Conservation (phyloP, 129 eudicot genomes). For the Scalesia atractyloides region DNA sequence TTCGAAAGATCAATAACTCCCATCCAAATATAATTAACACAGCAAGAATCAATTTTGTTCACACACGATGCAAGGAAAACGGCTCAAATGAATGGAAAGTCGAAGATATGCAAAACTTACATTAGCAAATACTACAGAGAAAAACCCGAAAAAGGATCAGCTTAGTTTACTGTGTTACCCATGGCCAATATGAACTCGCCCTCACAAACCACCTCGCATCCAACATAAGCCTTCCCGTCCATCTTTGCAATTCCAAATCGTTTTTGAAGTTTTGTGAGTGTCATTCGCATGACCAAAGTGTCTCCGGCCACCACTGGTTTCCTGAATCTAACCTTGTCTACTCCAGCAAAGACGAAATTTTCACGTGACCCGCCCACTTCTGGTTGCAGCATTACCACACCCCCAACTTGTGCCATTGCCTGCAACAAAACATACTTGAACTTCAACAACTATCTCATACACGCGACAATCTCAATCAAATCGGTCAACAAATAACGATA, state of each 20-base stretch:
- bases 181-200: constrained; percentile 98
- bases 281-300: constrained; percentile 95
- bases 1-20: constrained; percentile 8
- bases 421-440: constrained; percentile 30
- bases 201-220: constrained; percentile 89
- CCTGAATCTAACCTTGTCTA: constrained; percentile 92
- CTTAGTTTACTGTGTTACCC: constrained; percentile 56
- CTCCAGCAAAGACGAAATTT: constrained; percentile 93
- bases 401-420: constrained; percentile 99
- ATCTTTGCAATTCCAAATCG: constrained; percentile 94
- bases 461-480: background rate
- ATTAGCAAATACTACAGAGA: constrained; percentile 13
- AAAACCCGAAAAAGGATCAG: background rate
- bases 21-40: constrained; percentile 10
- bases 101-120: constrained; percentile 28
- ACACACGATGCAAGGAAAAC: constrained; percentile 12
- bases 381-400: constrained; percentile 93
- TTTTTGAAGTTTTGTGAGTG: constrained; percentile 83
- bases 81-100: constrained; percentile 23
- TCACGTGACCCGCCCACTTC: constrained; percentile 95
- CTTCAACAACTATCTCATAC: background rate
- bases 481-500: background rate
- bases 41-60: constrained; percentile 23
- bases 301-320: constrained; percentile 97
- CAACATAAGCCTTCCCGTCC: constrained; percentile 98